A percentile compares a stretch with the other conserved stretches of the same genome.
Evolutionary conservation across 331 rosid genomes (phyloP).

Genomic region (Prunus yedoensis): DNA sequence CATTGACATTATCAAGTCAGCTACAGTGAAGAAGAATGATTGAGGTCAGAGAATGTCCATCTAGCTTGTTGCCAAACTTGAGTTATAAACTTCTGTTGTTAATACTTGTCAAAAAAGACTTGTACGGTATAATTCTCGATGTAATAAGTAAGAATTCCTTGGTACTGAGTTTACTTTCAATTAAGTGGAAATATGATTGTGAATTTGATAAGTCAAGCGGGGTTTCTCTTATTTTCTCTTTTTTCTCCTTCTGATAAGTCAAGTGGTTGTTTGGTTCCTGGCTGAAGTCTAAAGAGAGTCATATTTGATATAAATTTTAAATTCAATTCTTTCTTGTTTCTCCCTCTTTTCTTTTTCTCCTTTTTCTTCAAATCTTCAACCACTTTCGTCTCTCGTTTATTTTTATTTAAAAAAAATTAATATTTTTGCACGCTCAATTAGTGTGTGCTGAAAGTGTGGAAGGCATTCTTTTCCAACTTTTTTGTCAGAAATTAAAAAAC

Average conservation of each 20-base stretch:
- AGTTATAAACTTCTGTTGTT: constrained; percentile 3
- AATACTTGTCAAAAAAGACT: background rate
- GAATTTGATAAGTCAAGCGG: background rate
- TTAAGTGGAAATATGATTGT: background rate
- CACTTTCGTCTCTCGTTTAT: too few species aligned
- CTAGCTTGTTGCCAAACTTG: background rate
- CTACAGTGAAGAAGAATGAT: constrained; percentile 65
- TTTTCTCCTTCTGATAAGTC: background rate
- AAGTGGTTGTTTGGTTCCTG: background rate
- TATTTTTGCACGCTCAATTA: too few species aligned
- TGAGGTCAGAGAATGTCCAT: constrained; percentile 38
- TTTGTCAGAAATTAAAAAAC: background rate
- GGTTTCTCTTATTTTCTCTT: background rate
- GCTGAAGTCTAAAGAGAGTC: background rate
- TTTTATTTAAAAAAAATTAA: too few species aligned
- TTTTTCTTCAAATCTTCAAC: background rate
- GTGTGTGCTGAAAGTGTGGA: background rate
- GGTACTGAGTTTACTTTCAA: background rate
- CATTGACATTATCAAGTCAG: constrained; percentile 76
- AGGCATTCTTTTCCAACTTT: background rate
- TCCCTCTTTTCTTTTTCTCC: background rate
- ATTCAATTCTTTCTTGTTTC: background rate
- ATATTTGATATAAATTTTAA: background rate
- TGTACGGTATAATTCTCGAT: background rate
- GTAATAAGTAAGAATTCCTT: background rate